These are phyloP conservation scores for Aspergillus funiculosus DNA, from an alignment of 495 filamentous ascomycete genomes.

Conservation along the genomic window DNA sequence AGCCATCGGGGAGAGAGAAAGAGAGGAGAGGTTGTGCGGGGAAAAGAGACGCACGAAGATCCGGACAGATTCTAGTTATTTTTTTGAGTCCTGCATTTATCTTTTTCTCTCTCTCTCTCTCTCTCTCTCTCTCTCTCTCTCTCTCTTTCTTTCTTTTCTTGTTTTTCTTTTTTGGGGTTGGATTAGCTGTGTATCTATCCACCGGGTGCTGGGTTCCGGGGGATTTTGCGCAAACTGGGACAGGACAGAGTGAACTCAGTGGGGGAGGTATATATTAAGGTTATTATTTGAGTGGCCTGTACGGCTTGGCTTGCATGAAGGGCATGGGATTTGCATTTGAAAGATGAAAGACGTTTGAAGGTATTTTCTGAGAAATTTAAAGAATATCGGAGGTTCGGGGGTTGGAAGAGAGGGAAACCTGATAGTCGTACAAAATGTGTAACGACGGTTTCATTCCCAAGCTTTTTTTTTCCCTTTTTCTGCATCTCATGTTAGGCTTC, in stretches of 20 bases:
- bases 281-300: too few relatives aligned
- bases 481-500: too few relatives aligned
- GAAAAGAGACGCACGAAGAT: not conserved
- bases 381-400: too few relatives aligned
- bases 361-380: too few relatives aligned
- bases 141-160: not conserved
- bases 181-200: conserved; percentile 1
- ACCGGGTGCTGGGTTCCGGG: not conserved
- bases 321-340: too few relatives aligned
- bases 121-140: too few relatives aligned
- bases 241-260: too few relatives aligned
- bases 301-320: conserved; percentile 1
- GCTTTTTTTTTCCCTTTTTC: not conserved
- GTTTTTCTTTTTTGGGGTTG: not conserved
- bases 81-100: too few relatives aligned
- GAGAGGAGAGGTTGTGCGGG: not conserved
- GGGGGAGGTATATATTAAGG: not conserved
- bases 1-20: conserved; percentile 3
- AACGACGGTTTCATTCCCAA: not conserved
- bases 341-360: too few relatives aligned
- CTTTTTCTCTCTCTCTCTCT: conserved; percentile 2
- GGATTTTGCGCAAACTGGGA: not conserved
- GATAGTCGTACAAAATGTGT: too few relatives aligned
- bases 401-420: too few relatives aligned
- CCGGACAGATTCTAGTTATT: not conserved